Conservation (phyloP, 768 basidiomycete genomes). For the Phanerodontia chrysosporium region DNA sequence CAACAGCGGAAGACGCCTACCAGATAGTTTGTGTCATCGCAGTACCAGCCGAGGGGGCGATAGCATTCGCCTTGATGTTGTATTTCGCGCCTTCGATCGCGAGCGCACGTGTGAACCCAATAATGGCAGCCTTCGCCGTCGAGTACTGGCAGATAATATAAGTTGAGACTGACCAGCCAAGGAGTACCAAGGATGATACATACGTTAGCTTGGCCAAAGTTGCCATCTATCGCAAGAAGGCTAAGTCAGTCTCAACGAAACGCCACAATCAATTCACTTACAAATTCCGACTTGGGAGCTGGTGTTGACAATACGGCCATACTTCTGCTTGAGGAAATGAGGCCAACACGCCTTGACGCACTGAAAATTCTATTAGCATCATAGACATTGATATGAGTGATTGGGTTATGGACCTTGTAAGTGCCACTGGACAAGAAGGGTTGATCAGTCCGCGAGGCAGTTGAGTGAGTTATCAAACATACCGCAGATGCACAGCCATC, state of each 20-base stretch:
- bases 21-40: slow-evolving; percentile 88
- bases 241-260: neutral
- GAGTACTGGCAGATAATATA: slow-evolving; percentile 74
- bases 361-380: slow-evolving; percentile 31
- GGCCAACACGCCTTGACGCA: slow-evolving; percentile 96
- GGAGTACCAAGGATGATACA: too few species aligned
- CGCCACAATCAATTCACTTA: slow-evolving; percentile 36
- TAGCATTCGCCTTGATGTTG: slow-evolving; percentile 82
- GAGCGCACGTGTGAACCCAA: slow-evolving; percentile 84
- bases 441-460: neutral
- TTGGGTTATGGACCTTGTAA: slow-evolving; percentile 56
- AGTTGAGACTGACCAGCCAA: too few species aligned
- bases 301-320: slow-evolving; percentile 93
- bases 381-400: neutral
- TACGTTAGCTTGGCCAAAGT: slow-evolving; percentile 92
- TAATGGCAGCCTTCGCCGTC: slow-evolving; percentile 89
- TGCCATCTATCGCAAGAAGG: slow-evolving; percentile 66
- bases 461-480: neutral
- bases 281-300: slow-evolving; percentile 90
- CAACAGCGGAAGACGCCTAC: slow-evolving; percentile 29
- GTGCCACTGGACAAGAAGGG: slow-evolving; percentile 54
- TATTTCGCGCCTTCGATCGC: slow-evolving; percentile 91
- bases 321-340: slow-evolving; percentile 93
- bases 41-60: slow-evolving; percentile 86
- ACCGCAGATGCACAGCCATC: slow-evolving; percentile 78